These are phyloP conservation scores for Rosellinia necatrix DNA, from an alignment of 2,329 filamentous ascomycete genomes.

Conservation along the genomic window DNA sequence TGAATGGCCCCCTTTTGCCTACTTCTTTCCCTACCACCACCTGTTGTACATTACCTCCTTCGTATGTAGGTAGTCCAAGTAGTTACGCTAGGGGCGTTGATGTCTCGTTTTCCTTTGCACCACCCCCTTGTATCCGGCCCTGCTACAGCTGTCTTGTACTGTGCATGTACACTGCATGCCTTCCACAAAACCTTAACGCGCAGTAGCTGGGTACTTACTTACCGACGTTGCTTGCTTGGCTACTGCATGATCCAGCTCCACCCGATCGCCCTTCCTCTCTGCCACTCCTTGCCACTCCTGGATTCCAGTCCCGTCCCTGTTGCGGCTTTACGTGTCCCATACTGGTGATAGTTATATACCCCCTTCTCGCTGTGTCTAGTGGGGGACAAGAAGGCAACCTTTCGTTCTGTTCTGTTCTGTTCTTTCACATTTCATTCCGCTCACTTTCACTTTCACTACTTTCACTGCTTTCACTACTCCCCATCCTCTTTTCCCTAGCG, in stretches of 20 bases:
- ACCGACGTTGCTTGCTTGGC: not conserved
- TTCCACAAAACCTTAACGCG: too few species aligned
- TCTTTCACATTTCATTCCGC: not conserved
- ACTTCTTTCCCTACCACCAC: too few species aligned
- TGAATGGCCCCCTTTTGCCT: too few species aligned
- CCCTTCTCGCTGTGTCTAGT: not conserved
- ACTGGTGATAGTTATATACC: constrained; percentile 1
- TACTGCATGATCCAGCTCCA: constrained; percentile 21
- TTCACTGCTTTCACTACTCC: not conserved
- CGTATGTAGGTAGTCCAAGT: too few species aligned
- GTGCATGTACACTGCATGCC: not conserved
- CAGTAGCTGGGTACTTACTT: too few species aligned
- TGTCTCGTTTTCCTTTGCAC: too few species aligned
- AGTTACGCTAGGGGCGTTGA: too few species aligned
- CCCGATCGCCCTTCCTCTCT: constrained; percentile 19
- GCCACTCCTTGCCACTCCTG: constrained; percentile 18
- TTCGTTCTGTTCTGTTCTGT: not conserved
- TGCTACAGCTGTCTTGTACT: too few species aligned
- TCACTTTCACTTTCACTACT: not conserved
- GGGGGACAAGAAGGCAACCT: not conserved
- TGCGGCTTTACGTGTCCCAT: constrained; percentile 4
- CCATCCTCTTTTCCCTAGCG: too few species aligned
- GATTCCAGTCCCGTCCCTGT: constrained; percentile 20
- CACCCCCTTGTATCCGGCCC: too few species aligned
- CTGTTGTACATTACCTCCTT: too few species aligned